Evolutionary conservation across 495 filamentous ascomycete species (phyloP).

Genomic region (Penicillium goetzii): DNA sequence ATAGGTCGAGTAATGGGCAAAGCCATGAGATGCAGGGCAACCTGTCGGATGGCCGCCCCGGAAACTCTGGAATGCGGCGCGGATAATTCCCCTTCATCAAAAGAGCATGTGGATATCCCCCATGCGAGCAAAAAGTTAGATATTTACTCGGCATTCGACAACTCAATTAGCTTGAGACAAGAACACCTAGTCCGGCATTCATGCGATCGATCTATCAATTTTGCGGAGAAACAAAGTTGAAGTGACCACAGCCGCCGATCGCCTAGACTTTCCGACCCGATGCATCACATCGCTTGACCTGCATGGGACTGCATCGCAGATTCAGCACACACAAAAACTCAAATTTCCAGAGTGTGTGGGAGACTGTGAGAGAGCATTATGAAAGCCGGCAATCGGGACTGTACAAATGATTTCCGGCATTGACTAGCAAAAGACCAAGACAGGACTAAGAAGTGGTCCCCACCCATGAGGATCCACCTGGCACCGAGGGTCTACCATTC

Average conservation of each 20-base stretch:
- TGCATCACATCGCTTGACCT: conserved; percentile 13
- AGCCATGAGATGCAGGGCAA: neutral
- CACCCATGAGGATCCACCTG: neutral
- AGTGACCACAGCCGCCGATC: neutral
- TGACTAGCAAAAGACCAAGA: neutral
- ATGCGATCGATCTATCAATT: conserved; percentile 6
- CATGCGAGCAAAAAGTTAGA: neutral
- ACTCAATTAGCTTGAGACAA: neutral
- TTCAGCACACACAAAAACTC: neutral
- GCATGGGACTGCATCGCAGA: neutral
- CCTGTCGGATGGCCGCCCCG: neutral
- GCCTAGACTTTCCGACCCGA: neutral
- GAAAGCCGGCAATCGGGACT: no score
- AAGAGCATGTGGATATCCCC: neutral
- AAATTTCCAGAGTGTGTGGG: neutral
- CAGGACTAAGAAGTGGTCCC: neutral
- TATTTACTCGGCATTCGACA: neutral
- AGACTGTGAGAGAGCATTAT: no score
- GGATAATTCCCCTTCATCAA: neutral
- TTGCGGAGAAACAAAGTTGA: conserved; percentile 6
- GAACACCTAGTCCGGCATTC: neutral
- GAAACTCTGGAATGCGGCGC: neutral
- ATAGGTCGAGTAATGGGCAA: neutral
- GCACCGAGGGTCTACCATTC: conserved; percentile 5
- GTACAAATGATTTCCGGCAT: neutral